These are phyloP conservation scores for Cyberlindnera bimundalis DNA, from an alignment of 805 yeast species.

Conservation along the genomic window DNA sequence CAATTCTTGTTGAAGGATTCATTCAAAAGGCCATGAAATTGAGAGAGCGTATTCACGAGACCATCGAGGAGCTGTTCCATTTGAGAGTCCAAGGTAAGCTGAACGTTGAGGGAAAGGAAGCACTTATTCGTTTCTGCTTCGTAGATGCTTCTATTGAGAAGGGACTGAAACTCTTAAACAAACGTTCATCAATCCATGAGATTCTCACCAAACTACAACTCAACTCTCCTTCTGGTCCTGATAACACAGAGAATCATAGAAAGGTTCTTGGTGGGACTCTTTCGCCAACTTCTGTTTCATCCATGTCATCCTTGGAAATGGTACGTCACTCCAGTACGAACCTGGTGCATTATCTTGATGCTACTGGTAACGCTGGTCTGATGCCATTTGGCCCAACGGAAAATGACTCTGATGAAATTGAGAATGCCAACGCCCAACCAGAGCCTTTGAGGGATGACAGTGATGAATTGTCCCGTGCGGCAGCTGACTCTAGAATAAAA, in stretches of 20 bases:
- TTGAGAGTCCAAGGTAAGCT: constrained; percentile 54
- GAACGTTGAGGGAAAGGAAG: constrained; percentile 72
- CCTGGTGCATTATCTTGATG: constrained; percentile 24
- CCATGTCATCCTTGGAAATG: constrained; percentile 8
- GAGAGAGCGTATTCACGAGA: constrained; percentile 40
- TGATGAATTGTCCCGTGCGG: constrained; percentile 8
- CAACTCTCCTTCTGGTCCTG: neutral
- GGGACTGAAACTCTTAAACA: constrained; percentile 35
- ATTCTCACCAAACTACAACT: constrained; percentile 5
- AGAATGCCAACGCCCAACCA: constrained; percentile 15
- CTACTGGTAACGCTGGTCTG: constrained; percentile 32
- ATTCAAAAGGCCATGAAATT: constrained; percentile 36
- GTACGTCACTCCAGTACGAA: constrained; percentile 19
- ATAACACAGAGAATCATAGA: neutral
- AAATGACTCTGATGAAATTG: constrained; percentile 29
- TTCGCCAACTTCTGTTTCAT: neutral
- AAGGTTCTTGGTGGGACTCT: neutral
- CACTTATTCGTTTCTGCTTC: constrained; percentile 65
- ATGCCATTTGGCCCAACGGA: constrained; percentile 36
- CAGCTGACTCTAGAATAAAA: constrained; percentile 21
- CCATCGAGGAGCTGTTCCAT: constrained; percentile 55
- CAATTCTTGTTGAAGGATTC: constrained; percentile 30
- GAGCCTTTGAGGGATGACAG: constrained; percentile 7
- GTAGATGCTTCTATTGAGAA: constrained; percentile 70
- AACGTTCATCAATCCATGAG: constrained; percentile 22